phyloP scores from a whole-genome alignment of 2,329 filamentous ascomycete species.

The Pseudopithomyces maydicus region DNA sequence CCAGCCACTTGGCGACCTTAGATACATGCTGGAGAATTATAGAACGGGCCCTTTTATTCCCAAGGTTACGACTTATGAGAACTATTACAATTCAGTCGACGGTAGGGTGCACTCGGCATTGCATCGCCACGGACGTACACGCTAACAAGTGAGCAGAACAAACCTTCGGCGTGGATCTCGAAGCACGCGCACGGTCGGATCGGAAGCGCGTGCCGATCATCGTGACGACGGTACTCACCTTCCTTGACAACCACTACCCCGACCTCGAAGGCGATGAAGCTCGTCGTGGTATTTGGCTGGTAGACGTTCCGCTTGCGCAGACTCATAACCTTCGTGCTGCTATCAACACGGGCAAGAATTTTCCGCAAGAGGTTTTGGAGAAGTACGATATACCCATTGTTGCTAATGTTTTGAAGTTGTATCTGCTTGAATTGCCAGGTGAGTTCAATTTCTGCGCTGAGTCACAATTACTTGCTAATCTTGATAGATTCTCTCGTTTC shows the following conservation, averaged over 20 bases:
- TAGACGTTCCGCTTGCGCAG: slow-evolving; percentile 83
- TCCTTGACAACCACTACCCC: slow-evolving; percentile 94
- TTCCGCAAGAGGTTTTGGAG: slow-evolving; percentile 76
- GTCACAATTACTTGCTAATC: slow-evolving; percentile 23
- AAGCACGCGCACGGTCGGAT: slow-evolving; percentile 89
- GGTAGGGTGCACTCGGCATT: slow-evolving; percentile 45
- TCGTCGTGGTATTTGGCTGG: slow-evolving; percentile 88
- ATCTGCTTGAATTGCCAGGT: slow-evolving; percentile 93
- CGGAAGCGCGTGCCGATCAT: slow-evolving; percentile 93
- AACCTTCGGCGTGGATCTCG: slow-evolving; percentile 97
- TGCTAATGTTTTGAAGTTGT: slow-evolving; percentile 89
- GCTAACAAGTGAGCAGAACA: slow-evolving; percentile 64
- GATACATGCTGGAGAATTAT: slow-evolving; percentile 96
- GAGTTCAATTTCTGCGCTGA: slow-evolving; percentile 40
- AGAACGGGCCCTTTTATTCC: slow-evolving; percentile 91
- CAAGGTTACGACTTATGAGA: slow-evolving; percentile 91
- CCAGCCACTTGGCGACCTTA: slow-evolving; percentile 86
- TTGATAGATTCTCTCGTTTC: slow-evolving; percentile 89
- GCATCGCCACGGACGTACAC: neutral
- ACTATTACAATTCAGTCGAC: slow-evolving; percentile 98
- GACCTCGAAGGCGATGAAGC: slow-evolving; percentile 97
- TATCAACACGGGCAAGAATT: slow-evolving; percentile 85
- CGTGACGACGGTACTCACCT: slow-evolving; percentile 90
- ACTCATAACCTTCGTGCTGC: slow-evolving; percentile 82
- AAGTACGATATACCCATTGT: slow-evolving; percentile 94